phyloP scores from a whole-genome alignment of 768 basidiomycete genomes.

The Mycena haematopus region DNA sequence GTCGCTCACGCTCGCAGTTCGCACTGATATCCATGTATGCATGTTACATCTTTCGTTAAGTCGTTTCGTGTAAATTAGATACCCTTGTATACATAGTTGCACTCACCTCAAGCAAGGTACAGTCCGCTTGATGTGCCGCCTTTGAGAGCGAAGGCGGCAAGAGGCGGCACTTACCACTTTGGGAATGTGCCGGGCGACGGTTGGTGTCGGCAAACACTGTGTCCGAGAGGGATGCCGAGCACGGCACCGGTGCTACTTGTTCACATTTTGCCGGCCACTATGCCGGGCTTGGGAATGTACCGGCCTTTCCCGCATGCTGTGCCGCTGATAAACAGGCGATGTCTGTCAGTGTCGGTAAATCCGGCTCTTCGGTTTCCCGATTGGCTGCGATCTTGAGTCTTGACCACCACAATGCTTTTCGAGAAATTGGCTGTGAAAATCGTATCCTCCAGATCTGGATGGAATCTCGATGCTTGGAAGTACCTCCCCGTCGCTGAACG shows the following conservation, averaged over 20 bases:
- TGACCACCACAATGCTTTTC: constrained; percentile 21
- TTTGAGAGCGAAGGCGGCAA: too few species aligned
- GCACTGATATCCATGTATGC: constrained; percentile 2
- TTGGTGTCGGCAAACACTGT: too few species aligned
- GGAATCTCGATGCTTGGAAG: constrained; percentile 44
- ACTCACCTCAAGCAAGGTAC: too few species aligned
- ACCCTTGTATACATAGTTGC: too few species aligned
- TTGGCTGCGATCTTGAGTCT: neutral
- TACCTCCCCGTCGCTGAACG: constrained; percentile 34
- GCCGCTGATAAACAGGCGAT: neutral
- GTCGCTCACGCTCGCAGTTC: neutral
- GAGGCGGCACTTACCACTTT: too few species aligned
- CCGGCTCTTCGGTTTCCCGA: neutral
- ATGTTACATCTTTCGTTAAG: constrained; percentile 1
- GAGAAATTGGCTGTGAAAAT: constrained; percentile 35
- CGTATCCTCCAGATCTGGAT: constrained; percentile 37
- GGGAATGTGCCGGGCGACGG: too few species aligned
- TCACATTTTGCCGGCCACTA: too few species aligned
- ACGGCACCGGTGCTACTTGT: too few species aligned
- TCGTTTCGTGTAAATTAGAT: constrained; percentile 7
- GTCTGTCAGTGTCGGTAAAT: neutral
- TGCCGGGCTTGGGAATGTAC: too few species aligned
- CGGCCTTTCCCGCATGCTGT: too few species aligned
- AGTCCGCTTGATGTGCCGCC: too few species aligned
- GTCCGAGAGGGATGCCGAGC: too few species aligned